Conservation (phyloP, 129 eudicot genomes). For the Artemisia argyi region DNA sequence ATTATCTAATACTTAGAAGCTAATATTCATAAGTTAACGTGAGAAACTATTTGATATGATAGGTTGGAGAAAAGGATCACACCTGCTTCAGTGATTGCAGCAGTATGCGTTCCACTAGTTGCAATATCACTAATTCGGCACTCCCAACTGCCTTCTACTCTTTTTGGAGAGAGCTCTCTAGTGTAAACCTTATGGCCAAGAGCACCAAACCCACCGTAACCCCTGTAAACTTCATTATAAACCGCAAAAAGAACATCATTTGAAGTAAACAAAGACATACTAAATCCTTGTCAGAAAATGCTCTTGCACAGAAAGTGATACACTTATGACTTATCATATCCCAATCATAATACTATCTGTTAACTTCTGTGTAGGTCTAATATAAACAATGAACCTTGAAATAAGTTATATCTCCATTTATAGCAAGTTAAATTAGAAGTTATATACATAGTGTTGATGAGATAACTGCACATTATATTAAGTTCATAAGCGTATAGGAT, state of each 20-base stretch:
- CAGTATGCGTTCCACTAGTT: conserved; percentile 97
- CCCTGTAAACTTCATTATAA: conserved; percentile 87
- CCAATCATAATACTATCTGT: background rate
- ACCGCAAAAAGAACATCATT: conserved; percentile 42
- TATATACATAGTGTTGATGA: too few species aligned
- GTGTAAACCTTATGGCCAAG: conserved; percentile 91
- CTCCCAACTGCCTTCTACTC: conserved; percentile 83
- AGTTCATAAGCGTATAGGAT: background rate
- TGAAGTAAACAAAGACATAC: conserved; percentile 18
- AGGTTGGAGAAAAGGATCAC: too few species aligned
- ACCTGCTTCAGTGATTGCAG: conserved; percentile 85
- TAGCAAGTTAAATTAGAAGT: background rate
- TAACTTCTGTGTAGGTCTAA: background rate
- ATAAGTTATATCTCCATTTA: background rate
- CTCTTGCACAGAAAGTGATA: background rate
- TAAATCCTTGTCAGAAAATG: background rate
- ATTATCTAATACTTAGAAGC: too few species aligned
- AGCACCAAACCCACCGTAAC: conserved; percentile 99
- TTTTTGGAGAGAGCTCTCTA: conserved; percentile 76
- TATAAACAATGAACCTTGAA: background rate
- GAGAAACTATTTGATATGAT: conserved; percentile 3
- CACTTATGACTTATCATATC: background rate
- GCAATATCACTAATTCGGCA: conserved; percentile 59
- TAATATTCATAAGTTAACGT: background rate
- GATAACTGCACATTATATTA: too few species aligned